Base-by-base conservation (phyloP, 2,329 filamentous ascomycete genomes). In the Rutstroemia sp. region DNA sequence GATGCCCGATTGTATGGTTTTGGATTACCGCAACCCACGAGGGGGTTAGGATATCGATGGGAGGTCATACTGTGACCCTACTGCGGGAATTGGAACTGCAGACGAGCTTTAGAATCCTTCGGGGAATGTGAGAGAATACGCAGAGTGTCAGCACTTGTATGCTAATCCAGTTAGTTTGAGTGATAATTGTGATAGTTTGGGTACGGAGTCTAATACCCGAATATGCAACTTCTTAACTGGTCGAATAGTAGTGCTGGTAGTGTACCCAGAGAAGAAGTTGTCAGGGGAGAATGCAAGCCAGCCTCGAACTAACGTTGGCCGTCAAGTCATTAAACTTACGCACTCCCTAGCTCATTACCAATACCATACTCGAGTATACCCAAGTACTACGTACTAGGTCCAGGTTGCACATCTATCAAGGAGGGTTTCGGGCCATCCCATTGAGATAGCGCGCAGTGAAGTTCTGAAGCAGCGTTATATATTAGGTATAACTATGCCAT, bases 121-220 rank as follows among this genome's bases (percentile, higher is more conserved):
- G 19, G 45, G 36, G 21, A 12, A 36, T 14, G 17, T 34, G 52
- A 42, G 14, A 16, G 44, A 17, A 49, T 48, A 19, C 46, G 3
- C 8, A 48, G 27, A 48, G 39, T 47, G 52, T 54, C 45, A 54
- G 52, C 52, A 49, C 51, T 54, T 49, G 52, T 40, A 46, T 30
- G 34, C 42, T 21, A 23, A 49, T 8, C 27, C 16, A 49, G 52
- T 17, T 40, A 42, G 25, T 21, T 49, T 34, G 30, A 9, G 30
- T 34, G 30, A 34, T 1, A 34, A 34, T 34, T 12, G 30, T 14
- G 30, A n/a, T 42, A 21, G 10, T 34, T 23, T 49, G 12, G 34
- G 38, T 54, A 34, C 36, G 36, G 52, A 42, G 36, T 54, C 48
- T 40, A 19, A 17, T 40, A 49, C 17, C 52, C 34, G 52, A 17